Evolutionary conservation across 257 asterid species (phyloP), one percentile per base, ranked within the genome.

Genomic region (Salvia miltiorrhiza): DNA sequence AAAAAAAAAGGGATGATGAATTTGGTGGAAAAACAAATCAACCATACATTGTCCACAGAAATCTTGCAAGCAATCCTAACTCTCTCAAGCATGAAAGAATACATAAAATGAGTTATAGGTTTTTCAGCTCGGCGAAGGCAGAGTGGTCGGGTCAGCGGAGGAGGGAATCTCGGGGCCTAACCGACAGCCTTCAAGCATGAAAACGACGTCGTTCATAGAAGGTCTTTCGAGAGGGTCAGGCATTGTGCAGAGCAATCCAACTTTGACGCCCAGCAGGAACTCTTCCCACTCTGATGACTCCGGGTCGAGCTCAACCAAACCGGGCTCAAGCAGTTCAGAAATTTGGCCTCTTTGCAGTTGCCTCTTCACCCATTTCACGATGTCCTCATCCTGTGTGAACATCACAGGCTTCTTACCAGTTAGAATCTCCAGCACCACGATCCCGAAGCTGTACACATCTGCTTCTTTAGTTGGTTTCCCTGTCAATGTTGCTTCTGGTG

Each of bases 241-340:
- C 88, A 82, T 83, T 56, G 96, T 88, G 85, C 93, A 88, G 7
- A 88, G 88, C 70, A 88, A 14, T 16, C 96, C 96, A 9, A 88
- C 96, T 77, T 88, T 88, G 5, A 88, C 82, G 0, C 96, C 96
- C 14, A 88, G 67, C 79, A 88, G 67, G 78, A 81, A 88, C 71
- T 88, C 96, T 71, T 88, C 96, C 96, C 96, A 88, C 74, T 88
- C 96, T 0, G 96, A 79, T 5, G 96, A 88, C 67, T 88, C 96
- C 0, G 96, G 96, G 47, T 88, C 96, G 1, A 88, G 86, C 77
- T 88, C 96, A 0, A 88, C 81, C 79, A 88, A 66, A 0, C 96
- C 96, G 1, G 96, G 96, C 78, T 88, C 96, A 0, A 88, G 83
- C 79, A 88, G 11, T 44, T 88, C 96, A 0, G 86, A 59, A 3